Evolutionary conservation across 139 green algal species (phyloP), one percentile per base, ranked within the genome.

Genomic region (Microglena sp.): DNA sequence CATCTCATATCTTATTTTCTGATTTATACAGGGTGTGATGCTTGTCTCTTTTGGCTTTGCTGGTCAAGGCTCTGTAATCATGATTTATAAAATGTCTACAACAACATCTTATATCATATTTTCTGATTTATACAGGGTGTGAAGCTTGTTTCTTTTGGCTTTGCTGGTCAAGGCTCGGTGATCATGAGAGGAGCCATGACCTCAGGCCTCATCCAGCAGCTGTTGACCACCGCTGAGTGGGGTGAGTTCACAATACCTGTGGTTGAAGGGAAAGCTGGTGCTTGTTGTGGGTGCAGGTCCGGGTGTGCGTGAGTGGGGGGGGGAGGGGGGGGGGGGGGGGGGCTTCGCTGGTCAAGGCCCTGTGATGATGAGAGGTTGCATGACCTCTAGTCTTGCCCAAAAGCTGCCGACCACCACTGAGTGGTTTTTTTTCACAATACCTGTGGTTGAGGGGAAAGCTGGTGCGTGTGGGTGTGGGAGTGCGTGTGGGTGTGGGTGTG

Each of bases 101-200:
- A n/a, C n/a, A n/a, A n/a, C n/a, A n/a, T n/a, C n/a, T n/a, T n/a
- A n/a, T n/a, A n/a, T n/a, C n/a, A n/a, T n/a, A n/a, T n/a, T n/a
- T n/a, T n/a, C n/a, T n/a, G n/a, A n/a, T n/a, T n/a, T n/a, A n/a
- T n/a, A n/a, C n/a, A 94, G 73, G 94, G 94, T 15, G 94, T 99
- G 28, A 95, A 96, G 77, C 69, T 87, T 27, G 88, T 98, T n/a
- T 96, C 88, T 0, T 98, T 99, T 79, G 94, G 94, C 21, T 99
- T 90, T 75, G 91, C 94, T 26, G 93, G 91, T 3, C 89, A 97
- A 73, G 93, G 93, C 62, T 87, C 74, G 45, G 93, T 93, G 60
- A 97, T 99, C 81, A 99, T 99, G 94, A 78, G 94, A 2, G 94
- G 94, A 0, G 83, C 94, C 40, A 99, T 99, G 94, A 94, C 97